Percentiles rank a stretch among this genome's conserved stretches.
These are phyloP conservation scores for Physcomitrellopsis africana DNA, from an alignment of 225 moss, liverwort and hornwort species.

Conservation along the genomic window DNA sequence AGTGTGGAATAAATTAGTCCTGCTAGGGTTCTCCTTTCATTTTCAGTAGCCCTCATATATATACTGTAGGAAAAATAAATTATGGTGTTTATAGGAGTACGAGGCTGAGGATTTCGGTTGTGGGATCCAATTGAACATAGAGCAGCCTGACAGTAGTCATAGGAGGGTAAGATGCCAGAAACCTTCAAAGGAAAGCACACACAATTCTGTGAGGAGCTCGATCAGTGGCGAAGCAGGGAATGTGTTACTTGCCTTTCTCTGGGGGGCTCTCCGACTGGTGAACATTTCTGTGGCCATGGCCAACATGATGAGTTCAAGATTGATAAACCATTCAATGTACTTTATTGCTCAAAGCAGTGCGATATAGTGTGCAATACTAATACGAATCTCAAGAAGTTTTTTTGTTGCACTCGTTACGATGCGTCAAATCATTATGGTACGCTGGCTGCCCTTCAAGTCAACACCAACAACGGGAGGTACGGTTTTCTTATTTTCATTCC, in stretches of 20 bases:
- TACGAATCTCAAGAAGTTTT: neutral
- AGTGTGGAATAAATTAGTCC: neutral
- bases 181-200: neutral
- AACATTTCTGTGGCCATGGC: constrained; percentile 2
- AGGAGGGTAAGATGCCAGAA: constrained; percentile 16
- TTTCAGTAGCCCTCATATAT: neutral
- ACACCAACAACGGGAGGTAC: too few relatives aligned
- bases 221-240: neutral
- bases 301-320: neutral
- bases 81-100: neutral
- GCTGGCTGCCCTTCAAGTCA: neutral
- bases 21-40: neutral
- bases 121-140: neutral
- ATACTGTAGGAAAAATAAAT: too few relatives aligned
- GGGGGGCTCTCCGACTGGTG: neutral
- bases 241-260: constrained; percentile 2
- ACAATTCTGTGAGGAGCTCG: neutral
- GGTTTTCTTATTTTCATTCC: neutral
- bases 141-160: neutral
- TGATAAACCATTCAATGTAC: neutral
- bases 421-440: neutral
- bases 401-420: neutral
- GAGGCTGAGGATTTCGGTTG: neutral
- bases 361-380: neutral
- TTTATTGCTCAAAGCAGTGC: neutral